These are phyloP conservation scores for Cercis canadensis DNA, from an alignment of 306 rosid species.

Conservation along the genomic window DNA sequence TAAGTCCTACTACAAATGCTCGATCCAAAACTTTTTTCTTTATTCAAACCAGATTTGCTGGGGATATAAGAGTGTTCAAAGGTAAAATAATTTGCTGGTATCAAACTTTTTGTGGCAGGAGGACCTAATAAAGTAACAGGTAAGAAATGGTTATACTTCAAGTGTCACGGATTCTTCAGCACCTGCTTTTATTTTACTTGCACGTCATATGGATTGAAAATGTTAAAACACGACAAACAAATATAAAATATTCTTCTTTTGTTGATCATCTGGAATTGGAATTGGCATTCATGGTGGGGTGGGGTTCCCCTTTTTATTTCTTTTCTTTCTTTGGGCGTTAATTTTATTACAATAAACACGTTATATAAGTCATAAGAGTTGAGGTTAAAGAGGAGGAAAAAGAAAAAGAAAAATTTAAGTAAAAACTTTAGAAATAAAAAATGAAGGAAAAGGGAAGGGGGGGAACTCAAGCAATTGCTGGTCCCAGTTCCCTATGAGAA, in stretches of 20 bases:
- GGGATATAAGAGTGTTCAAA: no score
- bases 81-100: no score
- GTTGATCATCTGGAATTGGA: background rate
- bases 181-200: slow-evolving; percentile 23
- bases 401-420: slow-evolving; percentile 36
- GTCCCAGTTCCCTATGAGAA: slow-evolving; percentile 51
- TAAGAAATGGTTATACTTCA: slow-evolving; percentile 38
- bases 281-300: slow-evolving; percentile 4
- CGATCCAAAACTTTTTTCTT: no score
- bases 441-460: background rate
- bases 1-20: no score
- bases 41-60: no score
- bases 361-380: no score
- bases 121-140: slow-evolving; percentile 42
- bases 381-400: background rate
- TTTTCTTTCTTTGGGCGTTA: no score
- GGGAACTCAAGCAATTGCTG: slow-evolving; percentile 36
- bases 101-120: slow-evolving; percentile 37
- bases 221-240: background rate
- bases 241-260: no score
- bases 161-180: slow-evolving; percentile 23
- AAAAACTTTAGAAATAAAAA: background rate
- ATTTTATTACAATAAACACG: no score
- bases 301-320: no score
- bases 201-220: slow-evolving; percentile 35